These are phyloP conservation scores for Cercospora sesami DNA, from an alignment of 2,329 filamentous ascomycete species.

Conservation along the genomic window DNA sequence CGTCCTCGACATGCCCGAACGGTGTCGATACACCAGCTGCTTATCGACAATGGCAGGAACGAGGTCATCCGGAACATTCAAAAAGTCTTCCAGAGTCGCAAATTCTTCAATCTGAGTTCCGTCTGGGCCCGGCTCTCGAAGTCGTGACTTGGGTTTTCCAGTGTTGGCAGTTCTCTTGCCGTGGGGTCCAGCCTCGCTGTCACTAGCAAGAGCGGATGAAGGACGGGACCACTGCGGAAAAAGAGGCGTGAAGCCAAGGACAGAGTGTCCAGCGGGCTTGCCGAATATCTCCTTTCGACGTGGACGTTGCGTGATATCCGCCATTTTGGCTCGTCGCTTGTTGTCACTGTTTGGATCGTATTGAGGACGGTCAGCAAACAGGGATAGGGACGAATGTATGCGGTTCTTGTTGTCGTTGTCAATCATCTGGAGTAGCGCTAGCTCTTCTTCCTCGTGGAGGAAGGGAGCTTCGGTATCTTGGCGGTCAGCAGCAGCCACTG, in stretches of 20 bases:
- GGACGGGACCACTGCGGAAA: not conserved
- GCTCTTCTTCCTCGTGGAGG: conserved; percentile 8
- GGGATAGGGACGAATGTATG: conserved; percentile 4
- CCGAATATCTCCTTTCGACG: conserved; percentile 40
- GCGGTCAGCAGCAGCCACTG: not conserved
- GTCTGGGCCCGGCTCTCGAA: not conserved
- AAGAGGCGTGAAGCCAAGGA: conserved; percentile 3
- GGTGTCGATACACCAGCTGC: conserved; percentile 18
- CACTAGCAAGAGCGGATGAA: not conserved
- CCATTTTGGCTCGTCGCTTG: conserved; percentile 57
- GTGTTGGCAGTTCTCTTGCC: not conserved
- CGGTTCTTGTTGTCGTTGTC: not conserved
- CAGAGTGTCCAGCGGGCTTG: conserved; percentile 20
- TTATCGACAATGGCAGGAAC: conserved; percentile 15
- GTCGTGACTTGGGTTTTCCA: not conserved
- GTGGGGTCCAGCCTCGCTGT: not conserved
- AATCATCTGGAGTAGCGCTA: conserved; percentile 8
- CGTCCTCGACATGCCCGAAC: conserved; percentile 5
- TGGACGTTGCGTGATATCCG: conserved; percentile 50
- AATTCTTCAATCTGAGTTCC: conserved; percentile 9
- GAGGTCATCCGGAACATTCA: conserved; percentile 18
- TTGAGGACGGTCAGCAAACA: conserved; percentile 32
- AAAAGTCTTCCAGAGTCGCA: conserved; percentile 19
- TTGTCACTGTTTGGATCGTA: conserved; percentile 22
- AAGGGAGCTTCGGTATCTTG: not conserved